Evolutionary conservation across 768 basidiomycete genomes (phyloP), one percentile per base, ranked within the genome.

Genomic region (Pulveroboletus sp.): DNA sequence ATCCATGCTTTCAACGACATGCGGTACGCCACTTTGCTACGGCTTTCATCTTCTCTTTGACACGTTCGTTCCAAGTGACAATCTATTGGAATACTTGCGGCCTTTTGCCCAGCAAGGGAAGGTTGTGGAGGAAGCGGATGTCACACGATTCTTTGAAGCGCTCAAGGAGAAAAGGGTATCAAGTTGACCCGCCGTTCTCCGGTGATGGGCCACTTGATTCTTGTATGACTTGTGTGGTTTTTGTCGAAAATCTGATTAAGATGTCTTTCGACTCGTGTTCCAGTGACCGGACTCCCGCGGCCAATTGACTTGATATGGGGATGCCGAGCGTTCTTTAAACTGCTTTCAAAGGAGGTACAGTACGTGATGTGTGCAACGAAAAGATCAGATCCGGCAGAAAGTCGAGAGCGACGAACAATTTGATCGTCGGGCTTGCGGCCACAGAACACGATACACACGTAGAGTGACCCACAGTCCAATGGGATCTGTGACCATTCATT

Each of bases 1-100:
- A 90, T 92, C 21, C 79, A 82, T 49, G 90, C 88, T 5, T 92
- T 88, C 69, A 90, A 91, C 57, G 73, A 77, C 49, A 85, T 93
- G 87, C 76, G 86, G 89, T 90, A 55, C 45, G 78, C 67, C 18
- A 17, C 9, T 10, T 7, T 37, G 2, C 10, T 15, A 9, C 9
- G 28, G 52, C 24, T 26, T 26, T 36, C 33, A 17, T 36, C 6
- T 31, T 2, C 30, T 18, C 5, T 42, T 43, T 53, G 10, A 54
- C 32, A 28, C 57, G 55, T 35, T 11, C 10, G 10, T 49, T 18
- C 33, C 43, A 55, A 89, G 89, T 51, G 87, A 92, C 57, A 77
- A 83, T 49, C 70, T 92, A 17, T 74, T 85, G 51, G 73, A 74
- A 36, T 90, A 83, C 64, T 74, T 92, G 26, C 80, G 85, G 2